These are phyloP conservation scores for Collybia mongolica DNA, from an alignment of 768 basidiomycete genomes.

Conservation along the genomic window DNA sequence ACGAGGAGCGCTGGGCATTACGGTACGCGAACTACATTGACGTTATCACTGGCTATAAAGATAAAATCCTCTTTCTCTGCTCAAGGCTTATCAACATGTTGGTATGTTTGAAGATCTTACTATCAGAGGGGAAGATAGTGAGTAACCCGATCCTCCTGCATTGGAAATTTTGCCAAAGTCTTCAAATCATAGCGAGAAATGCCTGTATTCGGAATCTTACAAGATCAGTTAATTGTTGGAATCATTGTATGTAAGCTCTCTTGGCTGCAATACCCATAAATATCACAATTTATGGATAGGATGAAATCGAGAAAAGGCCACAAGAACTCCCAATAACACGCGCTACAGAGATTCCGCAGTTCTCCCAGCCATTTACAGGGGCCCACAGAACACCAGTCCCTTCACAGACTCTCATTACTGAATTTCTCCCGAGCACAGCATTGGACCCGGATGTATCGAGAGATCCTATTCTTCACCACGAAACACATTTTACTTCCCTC, in stretches of 20 bases:
- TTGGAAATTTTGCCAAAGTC: not conserved
- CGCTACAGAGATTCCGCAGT: not conserved
- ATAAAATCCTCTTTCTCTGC: not conserved
- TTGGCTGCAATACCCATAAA: not conserved
- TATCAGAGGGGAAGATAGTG: slow-evolving; percentile 50
- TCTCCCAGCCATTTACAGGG: slow-evolving; percentile 9
- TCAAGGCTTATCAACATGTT: slow-evolving; percentile 74
- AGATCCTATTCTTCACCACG: too few species aligned
- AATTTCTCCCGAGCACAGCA: slow-evolving; percentile 3
- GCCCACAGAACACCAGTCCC: slow-evolving; percentile 16
- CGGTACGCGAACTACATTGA: slow-evolving; percentile 41
- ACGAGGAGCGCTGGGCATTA: slow-evolving; percentile 79
- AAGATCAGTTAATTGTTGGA: slow-evolving; percentile 65
- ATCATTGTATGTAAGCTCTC: slow-evolving; percentile 56
- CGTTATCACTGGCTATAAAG: not conserved
- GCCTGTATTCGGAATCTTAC: slow-evolving; percentile 77
- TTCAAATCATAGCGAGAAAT: slow-evolving; percentile 63
- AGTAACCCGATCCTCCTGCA: slow-evolving; percentile 4
- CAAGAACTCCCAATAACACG: slow-evolving; percentile 6
- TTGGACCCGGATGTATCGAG: not conserved
- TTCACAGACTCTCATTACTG: slow-evolving; percentile 13
- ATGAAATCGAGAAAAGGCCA: slow-evolving; percentile 42
- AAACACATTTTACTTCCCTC: too few species aligned
- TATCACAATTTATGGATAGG: slow-evolving; percentile 31
- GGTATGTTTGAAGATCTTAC: slow-evolving; percentile 55